A percentile compares a stretch with the other conserved stretches of the same genome.
Evolutionary conservation across 169 alveolate genomes (phyloP).

Genomic region (Babesia sp.): DNA sequence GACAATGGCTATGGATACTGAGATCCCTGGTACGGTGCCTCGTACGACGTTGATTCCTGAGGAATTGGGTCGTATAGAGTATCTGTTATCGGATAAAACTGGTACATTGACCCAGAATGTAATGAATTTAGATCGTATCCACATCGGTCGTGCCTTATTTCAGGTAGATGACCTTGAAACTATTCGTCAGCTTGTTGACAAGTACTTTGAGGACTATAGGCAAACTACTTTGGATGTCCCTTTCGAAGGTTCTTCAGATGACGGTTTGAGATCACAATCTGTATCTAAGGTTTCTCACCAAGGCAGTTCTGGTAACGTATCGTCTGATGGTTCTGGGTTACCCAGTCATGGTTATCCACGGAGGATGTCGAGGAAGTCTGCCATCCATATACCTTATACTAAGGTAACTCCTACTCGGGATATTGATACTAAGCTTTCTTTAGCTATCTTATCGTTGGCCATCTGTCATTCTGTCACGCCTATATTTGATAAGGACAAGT

Average conservation of each 20-base stretch:
- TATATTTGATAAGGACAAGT: slow-evolving; percentile 53
- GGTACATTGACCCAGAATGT: slow-evolving; percentile 98
- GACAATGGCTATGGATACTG: slow-evolving; percentile 86
- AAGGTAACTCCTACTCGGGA: slow-evolving; percentile 10
- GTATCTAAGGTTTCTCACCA: background rate
- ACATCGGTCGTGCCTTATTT: slow-evolving; percentile 75
- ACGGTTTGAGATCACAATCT: background rate
- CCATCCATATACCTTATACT: background rate
- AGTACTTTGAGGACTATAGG: slow-evolving; percentile 28
- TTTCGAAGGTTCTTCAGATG: background rate
- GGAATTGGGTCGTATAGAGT: slow-evolving; percentile 96
- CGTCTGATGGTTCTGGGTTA: background rate
- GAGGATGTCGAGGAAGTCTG: slow-evolving; percentile 2
- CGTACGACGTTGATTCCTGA: slow-evolving; percentile 86
- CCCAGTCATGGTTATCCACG: background rate
- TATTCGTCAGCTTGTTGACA: slow-evolving; percentile 48
- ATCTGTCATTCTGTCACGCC: slow-evolving; percentile 77
- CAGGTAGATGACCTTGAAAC: slow-evolving; percentile 56
- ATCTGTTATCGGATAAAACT: slow-evolving; percentile 95
- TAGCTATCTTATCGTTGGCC: slow-evolving; percentile 74
- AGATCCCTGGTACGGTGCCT: slow-evolving; percentile 91
- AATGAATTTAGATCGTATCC: slow-evolving; percentile 85
- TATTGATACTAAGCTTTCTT: slow-evolving; percentile 48
- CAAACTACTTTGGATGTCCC: background rate
- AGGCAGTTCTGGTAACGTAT: background rate